These are phyloP conservation scores for Cercophora newfieldiana DNA, from an alignment of 495 filamentous ascomycete genomes.

Conservation along the genomic window DNA sequence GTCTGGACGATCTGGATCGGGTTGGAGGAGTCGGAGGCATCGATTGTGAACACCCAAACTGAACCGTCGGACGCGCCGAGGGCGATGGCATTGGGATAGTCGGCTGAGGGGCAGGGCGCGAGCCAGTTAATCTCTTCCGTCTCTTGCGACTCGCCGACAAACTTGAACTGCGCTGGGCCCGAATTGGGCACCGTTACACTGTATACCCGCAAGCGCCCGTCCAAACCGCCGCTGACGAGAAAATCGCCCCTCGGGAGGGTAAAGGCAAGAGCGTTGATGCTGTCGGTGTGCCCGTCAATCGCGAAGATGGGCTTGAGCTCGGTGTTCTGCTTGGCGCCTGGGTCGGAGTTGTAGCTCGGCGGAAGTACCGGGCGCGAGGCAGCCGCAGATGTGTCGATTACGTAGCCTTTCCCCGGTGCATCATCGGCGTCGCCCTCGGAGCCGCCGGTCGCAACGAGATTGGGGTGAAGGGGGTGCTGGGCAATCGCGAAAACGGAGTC, in stretches of 20 bases:
- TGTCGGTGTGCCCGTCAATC: slow-evolving; percentile 86
- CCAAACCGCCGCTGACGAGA: slow-evolving; percentile 80
- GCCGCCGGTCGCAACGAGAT: slow-evolving; percentile 83
- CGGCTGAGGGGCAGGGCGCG: slow-evolving; percentile 65
- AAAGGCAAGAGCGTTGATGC: slow-evolving; percentile 81
- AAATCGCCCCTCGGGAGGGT: slow-evolving; percentile 82
- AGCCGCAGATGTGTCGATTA: slow-evolving; percentile 70
- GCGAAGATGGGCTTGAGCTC: slow-evolving; percentile 63
- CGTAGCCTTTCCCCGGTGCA: slow-evolving; percentile 63
- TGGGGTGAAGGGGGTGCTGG: slow-evolving; percentile 77
- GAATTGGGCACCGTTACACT: slow-evolving; percentile 67
- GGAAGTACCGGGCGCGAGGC: slow-evolving; percentile 65
- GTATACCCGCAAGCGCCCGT: slow-evolving; percentile 71
- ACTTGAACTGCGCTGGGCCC: slow-evolving; percentile 71
- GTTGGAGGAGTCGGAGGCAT: slow-evolving; percentile 55
- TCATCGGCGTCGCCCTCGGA: slow-evolving; percentile 74
- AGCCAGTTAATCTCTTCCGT: slow-evolving; percentile 96
- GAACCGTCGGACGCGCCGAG: slow-evolving; percentile 89
- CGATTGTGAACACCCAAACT: slow-evolving; percentile 91
- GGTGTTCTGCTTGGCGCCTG: slow-evolving; percentile 53
- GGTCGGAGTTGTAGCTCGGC: slow-evolving; percentile 68
- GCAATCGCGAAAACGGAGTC: slow-evolving; percentile 92
- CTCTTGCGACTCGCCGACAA: slow-evolving; percentile 70
- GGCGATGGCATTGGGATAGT: slow-evolving; percentile 78
- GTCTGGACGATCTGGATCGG: slow-evolving; percentile 78